A percentile compares a stretch with the other conserved stretches of the same genome.
phyloP scores from a whole-genome alignment of 257 asterid genomes.

The Leonotis leonurus region DNA sequence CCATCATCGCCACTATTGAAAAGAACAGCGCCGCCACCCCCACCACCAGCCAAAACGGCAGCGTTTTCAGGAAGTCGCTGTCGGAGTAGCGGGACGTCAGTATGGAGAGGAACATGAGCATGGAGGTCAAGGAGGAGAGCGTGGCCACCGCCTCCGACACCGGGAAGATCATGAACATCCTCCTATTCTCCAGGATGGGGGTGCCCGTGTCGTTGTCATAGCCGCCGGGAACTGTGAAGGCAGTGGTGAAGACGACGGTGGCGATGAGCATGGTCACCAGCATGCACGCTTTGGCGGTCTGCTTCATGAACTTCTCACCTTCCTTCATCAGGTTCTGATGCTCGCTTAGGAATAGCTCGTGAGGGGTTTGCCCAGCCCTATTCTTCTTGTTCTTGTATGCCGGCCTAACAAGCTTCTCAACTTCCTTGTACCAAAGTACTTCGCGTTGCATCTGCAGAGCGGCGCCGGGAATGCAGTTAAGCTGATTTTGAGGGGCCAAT shows the following conservation, averaged over 20 bases:
- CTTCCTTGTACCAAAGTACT: constrained; percentile 34
- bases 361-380: constrained; percentile 10
- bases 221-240: constrained; percentile 37
- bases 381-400: constrained; percentile 9
- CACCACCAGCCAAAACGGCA: constrained; percentile 27
- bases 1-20: constrained; percentile 31
- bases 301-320: constrained; percentile 34
- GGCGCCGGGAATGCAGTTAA: constrained; percentile 24
- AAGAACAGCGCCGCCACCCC: constrained; percentile 26
- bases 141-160: constrained; percentile 25
- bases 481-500: constrained; percentile 23
- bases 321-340: constrained; percentile 23
- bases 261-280: constrained; percentile 28
- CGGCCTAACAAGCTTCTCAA: constrained; percentile 26
- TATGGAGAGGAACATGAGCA: constrained; percentile 30
- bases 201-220: constrained; percentile 14
- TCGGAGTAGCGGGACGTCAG: constrained; percentile 30
- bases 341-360: constrained; percentile 5
- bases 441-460: constrained; percentile 42
- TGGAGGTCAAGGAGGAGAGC: constrained; percentile 22
- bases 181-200: constrained; percentile 11
- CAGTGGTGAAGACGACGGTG: constrained; percentile 30
- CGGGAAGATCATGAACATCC: constrained; percentile 17
- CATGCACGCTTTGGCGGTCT: constrained; percentile 29
- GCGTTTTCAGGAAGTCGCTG: constrained; percentile 16